Percentiles rank a stretch among this genome's conserved stretches.
phyloP scores from a whole-genome alignment of 2,329 filamentous ascomycete genomes.

The Aureobasidium melanogenum region DNA sequence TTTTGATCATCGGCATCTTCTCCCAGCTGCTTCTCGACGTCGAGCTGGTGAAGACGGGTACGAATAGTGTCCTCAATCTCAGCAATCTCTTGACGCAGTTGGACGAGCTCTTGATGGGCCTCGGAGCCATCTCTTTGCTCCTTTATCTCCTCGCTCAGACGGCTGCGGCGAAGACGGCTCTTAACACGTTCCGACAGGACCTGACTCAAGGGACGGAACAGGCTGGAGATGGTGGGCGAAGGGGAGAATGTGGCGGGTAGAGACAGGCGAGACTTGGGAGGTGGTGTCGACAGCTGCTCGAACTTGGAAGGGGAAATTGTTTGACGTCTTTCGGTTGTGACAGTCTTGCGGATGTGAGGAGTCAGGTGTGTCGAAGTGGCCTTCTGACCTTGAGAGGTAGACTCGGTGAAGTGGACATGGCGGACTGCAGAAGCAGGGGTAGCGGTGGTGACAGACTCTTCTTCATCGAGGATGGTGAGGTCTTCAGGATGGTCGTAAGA shows the following conservation, averaged over 20 bases:
- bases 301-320: slow-evolving; percentile 21
- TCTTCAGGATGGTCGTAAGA: slow-evolving; percentile 8
- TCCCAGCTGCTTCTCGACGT: slow-evolving; percentile 29
- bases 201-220: slow-evolving; percentile 23
- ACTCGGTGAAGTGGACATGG: slow-evolving; percentile 24
- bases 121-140: slow-evolving; percentile 19
- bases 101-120: slow-evolving; percentile 27
- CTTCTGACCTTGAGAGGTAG: slow-evolving; percentile 15
- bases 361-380: slow-evolving; percentile 25
- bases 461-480: neutral
- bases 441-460: neutral
- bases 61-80: slow-evolving; percentile 25
- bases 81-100: slow-evolving; percentile 28
- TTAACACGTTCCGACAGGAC: slow-evolving; percentile 25
- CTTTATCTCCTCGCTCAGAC: slow-evolving; percentile 33
- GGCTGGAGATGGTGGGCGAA: slow-evolving; percentile 16
- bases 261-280: slow-evolving; percentile 23
- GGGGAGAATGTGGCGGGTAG: slow-evolving; percentile 22
- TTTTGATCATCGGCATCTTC: slow-evolving; percentile 30
- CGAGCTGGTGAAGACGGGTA: slow-evolving; percentile 28
- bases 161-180: slow-evolving; percentile 32
- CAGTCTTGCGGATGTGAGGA: slow-evolving; percentile 23
- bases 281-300: slow-evolving; percentile 16
- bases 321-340: slow-evolving; percentile 22
- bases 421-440: slow-evolving; percentile 14